Base-by-base conservation (phyloP, 1,139 yeast species). In the Kluyveromyces sp. region DNA sequence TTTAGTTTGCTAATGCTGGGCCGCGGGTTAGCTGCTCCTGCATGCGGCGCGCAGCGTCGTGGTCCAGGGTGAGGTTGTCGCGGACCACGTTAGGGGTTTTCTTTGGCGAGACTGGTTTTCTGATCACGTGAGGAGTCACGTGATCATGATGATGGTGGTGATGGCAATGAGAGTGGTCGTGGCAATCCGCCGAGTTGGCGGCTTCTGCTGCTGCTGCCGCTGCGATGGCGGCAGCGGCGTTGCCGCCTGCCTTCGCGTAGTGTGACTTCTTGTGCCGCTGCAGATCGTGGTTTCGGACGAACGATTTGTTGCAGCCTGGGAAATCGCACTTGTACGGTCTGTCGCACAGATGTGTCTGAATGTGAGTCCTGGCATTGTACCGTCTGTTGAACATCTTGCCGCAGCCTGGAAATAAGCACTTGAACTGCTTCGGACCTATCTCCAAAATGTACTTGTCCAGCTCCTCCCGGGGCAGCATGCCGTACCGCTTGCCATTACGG, bases 341-440 rank as follows among this genome's bases (percentile, higher is more conserved):
- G 63, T 94, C 98, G 61, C 94, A 82, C 43, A 94, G 68, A 70
- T 94, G 99, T 0, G 98, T 94, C 62, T 94, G 98, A 46, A 94
- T 89, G 62, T 94, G 99, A 0, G 96, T 87, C 49, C 97, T 73
- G n/a, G 87, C 88, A 60, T 94, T 94, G 66, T 94, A 94, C 41
- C 96, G 72, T 58, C 98, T 73, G 8, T 89, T 80, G 65, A 94
- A 92, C 46, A 75, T 70, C 64, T 94, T 88, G 15, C 86, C 84
- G 66, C 99, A 94, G 44, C 76, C 74, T 20, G 84, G 78, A 63
- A 73, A 92, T 46, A 77, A 72, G 64, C 99, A 94, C 33, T 80
- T 74, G 65, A 76, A 94, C 28, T 67, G 65, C 50, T 78, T 77
- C 42, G 81, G 76, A 4, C 63, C 57, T 20, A 62, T 43, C 42